A percentile compares a stretch with the other conserved stretches of the same genome.
Conservation (phyloP, 2,329 filamentous ascomycete species). For the Trichoderma koningii region DNA sequence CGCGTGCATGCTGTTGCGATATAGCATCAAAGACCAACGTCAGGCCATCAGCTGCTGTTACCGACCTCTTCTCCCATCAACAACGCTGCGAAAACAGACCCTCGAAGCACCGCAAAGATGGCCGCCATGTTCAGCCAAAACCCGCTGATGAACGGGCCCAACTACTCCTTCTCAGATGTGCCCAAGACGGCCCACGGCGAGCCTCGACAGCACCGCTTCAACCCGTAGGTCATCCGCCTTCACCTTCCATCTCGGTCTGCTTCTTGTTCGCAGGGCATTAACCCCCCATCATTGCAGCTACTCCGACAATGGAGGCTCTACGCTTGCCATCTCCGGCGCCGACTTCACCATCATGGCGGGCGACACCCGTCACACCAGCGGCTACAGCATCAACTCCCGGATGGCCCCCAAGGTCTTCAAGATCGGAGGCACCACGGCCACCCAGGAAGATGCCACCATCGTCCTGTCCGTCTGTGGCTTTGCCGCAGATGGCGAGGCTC, state of each 20-base stretch:
- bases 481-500: slow-evolving; percentile 87
- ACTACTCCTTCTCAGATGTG: slow-evolving; percentile 67
- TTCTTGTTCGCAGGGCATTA: neutral
- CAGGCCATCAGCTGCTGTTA: slow-evolving; percentile 25
- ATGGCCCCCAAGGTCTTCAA: slow-evolving; percentile 96
- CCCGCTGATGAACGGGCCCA: slow-evolving; percentile 67
- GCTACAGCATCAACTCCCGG: slow-evolving; percentile 98
- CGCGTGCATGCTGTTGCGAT: slow-evolving; percentile 42
- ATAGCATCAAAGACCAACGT: slow-evolving; percentile 31
- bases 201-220: slow-evolving; percentile 78
- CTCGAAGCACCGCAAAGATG: slow-evolving; percentile 48
- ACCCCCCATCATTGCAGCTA: slow-evolving; percentile 60
- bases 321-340: slow-evolving; percentile 87
- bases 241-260: neutral
- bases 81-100: neutral
- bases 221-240: slow-evolving; percentile 66
- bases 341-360: slow-evolving; percentile 97
- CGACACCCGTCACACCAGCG: slow-evolving; percentile 92
- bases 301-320: slow-evolving; percentile 96
- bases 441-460: slow-evolving; percentile 81
- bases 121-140: slow-evolving; percentile 71
- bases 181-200: slow-evolving; percentile 57
- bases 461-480: slow-evolving; percentile 94
- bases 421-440: slow-evolving; percentile 86
- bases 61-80: slow-evolving; percentile 21